A percentile compares a stretch with the other conserved stretches of the same genome.
phyloP scores from a whole-genome alignment of 2,329 filamentous ascomycete genomes.

The Xylaria sp. region DNA sequence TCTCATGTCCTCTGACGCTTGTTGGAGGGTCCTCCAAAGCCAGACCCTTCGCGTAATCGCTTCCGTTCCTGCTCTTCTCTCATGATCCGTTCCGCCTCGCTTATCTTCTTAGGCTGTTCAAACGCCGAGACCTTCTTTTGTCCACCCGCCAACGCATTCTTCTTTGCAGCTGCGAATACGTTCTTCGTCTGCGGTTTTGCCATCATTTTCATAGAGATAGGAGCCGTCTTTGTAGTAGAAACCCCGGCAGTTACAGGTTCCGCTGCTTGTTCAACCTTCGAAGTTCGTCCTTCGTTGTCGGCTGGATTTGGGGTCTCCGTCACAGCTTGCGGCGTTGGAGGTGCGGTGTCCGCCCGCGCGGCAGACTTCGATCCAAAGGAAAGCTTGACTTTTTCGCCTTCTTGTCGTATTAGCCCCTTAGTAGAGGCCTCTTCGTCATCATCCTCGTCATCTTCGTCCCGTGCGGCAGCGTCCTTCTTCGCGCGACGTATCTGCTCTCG shows the following conservation, averaged over 20 bases:
- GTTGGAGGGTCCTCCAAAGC: conserved; percentile 56
- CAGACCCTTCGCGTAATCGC: conserved; percentile 61
- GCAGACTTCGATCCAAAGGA: conserved; percentile 66
- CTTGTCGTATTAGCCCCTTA: conserved; percentile 66
- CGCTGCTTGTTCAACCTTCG: conserved; percentile 23
- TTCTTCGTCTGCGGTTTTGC: conserved; percentile 77
- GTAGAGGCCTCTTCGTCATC: conserved; percentile 52
- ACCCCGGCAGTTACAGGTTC: conserved; percentile 12
- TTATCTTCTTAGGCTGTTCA: conserved; percentile 82
- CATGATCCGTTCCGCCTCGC: conserved; percentile 89
- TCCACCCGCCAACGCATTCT: conserved; percentile 72
- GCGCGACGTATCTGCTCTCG: conserved; percentile 85
- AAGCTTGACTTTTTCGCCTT: conserved; percentile 80
- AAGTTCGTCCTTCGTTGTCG: conserved; percentile 25
- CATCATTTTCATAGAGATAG: conserved; percentile 72
- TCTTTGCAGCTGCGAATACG: conserved; percentile 74
- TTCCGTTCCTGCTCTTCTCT: conserved; percentile 82
- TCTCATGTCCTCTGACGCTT: conserved; percentile 62
- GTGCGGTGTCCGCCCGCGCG: conserved; percentile 35
- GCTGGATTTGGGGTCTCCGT: conserved; percentile 38
- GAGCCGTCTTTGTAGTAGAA: conserved; percentile 49
- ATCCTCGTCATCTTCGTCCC: conserved; percentile 52
- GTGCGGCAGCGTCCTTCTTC: conserved; percentile 61
- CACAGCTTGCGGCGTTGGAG: conserved; percentile 34
- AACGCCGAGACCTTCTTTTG: conserved; percentile 69